These are phyloP conservation scores for Metschnikowia cerradonensis DNA, from an alignment of 805 yeast genomes.

Conservation along the genomic window DNA sequence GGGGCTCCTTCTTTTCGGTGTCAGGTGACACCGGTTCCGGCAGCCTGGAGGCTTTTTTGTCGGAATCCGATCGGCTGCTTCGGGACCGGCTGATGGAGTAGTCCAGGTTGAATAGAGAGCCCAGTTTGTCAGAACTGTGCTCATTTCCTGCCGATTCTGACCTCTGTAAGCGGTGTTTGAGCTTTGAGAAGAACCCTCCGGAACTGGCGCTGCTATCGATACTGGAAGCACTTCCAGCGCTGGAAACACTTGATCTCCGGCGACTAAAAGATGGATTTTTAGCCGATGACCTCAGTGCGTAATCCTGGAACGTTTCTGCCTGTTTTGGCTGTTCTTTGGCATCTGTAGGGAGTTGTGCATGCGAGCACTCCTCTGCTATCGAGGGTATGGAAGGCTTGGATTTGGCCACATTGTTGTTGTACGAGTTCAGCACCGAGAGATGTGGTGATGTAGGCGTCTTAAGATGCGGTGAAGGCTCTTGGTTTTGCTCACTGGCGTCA, in stretches of 20 bases:
- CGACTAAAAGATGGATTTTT: conserved; percentile 5
- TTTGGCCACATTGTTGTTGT: conserved; percentile 26
- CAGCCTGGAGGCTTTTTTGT: not conserved
- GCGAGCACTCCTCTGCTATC: conserved; percentile 18
- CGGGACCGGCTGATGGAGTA: conserved; percentile 1
- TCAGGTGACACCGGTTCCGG: not conserved
- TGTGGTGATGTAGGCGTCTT: conserved; percentile 20
- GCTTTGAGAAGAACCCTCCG: conserved; percentile 32
- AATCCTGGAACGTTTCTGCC: not conserved
- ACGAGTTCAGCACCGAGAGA: conserved; percentile 25
- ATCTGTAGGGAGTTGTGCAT: not conserved
- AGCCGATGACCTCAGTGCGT: not conserved
- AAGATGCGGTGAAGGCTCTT: not conserved
- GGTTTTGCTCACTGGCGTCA: not conserved
- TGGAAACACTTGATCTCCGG: conserved; percentile 19
- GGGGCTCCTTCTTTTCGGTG: not conserved
- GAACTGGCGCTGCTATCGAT: conserved; percentile 13
- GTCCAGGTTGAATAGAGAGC: not conserved
- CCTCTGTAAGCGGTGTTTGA: conserved; percentile 31
- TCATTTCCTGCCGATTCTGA: conserved; percentile 8
- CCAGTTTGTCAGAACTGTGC: not conserved
- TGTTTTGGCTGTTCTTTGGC: not conserved
- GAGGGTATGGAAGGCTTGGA: conserved; percentile 33
- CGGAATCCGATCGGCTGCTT: not conserved
- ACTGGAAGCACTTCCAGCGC: conserved; percentile 16